Conservation (phyloP, 257 asterid species). For the Echites panduratus region DNA sequence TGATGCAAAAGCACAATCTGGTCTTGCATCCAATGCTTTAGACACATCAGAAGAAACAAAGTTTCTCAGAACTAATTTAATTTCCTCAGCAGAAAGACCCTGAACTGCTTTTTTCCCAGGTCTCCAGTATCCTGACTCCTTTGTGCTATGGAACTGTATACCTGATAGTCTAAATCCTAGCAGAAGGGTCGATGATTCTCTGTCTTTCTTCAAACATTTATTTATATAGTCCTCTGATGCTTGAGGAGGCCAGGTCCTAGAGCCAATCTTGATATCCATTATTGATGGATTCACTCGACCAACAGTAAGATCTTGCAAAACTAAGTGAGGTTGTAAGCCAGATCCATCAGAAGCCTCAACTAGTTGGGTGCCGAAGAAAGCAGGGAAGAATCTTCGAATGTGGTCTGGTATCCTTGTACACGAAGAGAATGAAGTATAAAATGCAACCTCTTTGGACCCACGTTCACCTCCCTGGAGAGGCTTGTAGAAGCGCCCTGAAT, state of each 20-base stretch:
- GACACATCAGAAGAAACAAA: constrained; percentile 54
- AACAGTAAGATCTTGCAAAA: constrained; percentile 49
- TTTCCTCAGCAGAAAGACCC: constrained; percentile 48
- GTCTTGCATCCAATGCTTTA: constrained; percentile 27
- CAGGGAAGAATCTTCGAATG: constrained; percentile 64
- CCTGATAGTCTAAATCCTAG: constrained; percentile 89
- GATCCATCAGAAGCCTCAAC: constrained; percentile 91
- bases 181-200: constrained; percentile 46
- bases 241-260: constrained; percentile 81
- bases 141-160: constrained; percentile 39
- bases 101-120: constrained; percentile 42
- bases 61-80: constrained; percentile 43
- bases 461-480: constrained; percentile 87
- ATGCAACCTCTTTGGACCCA: constrained; percentile 62
- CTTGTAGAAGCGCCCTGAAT: constrained; percentile 87
- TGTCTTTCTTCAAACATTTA: constrained; percentile 71
- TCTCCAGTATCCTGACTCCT: constrained; percentile 56
- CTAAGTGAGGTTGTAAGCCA: constrained; percentile 64
- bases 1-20: constrained; percentile 80
- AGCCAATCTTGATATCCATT: constrained; percentile 81
- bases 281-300: constrained; percentile 57
- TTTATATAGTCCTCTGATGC: constrained; percentile 51
- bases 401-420: constrained; percentile 50
- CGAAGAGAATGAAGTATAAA: constrained; percentile 63
- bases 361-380: constrained; percentile 65